These are phyloP conservation scores for Tolypocladium sp. DNA, from an alignment of 2,329 filamentous ascomycete species.

Conservation along the genomic window DNA sequence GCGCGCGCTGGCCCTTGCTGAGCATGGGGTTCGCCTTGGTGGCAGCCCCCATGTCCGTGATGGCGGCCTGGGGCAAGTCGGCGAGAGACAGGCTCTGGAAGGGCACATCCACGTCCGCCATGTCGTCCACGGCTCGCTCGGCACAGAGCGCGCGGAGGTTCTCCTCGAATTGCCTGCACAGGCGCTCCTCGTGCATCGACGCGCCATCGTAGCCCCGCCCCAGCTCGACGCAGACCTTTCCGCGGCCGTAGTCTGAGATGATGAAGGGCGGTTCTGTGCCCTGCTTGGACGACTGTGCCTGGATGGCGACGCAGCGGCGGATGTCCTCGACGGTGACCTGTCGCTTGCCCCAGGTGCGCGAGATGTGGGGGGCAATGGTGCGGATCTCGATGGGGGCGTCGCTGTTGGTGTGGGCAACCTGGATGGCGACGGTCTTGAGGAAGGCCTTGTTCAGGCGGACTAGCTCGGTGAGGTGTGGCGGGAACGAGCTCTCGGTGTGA, in stretches of 20 bases:
- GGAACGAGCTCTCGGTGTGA: constrained; percentile 24
- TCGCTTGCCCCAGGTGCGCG: constrained; percentile 64
- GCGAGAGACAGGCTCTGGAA: constrained; percentile 43
- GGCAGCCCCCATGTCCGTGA: constrained; percentile 19
- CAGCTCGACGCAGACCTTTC: constrained; percentile 51
- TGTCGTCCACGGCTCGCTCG: constrained; percentile 17
- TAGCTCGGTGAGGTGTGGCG: constrained; percentile 47
- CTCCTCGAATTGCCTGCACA: constrained; percentile 45
- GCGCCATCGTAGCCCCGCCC: constrained; percentile 23
- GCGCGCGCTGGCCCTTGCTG: constrained; percentile 56
- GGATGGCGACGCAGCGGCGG: constrained; percentile 56
- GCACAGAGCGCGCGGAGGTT: constrained; percentile 40
- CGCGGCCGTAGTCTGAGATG: constrained; percentile 42
- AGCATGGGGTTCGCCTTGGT: constrained; percentile 46
- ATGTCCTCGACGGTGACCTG: constrained; percentile 57
- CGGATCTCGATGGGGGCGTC: constrained; percentile 54
- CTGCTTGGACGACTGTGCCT: constrained; percentile 26
- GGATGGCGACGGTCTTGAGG: constrained; percentile 57
- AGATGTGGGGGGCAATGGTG: constrained; percentile 51
- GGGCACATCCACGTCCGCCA: constrained; percentile 34
- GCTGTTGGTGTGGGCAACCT: constrained; percentile 59
- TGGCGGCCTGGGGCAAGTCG: constrained; percentile 26
- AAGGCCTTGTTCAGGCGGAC: constrained; percentile 58
- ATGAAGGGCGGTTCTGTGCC: constrained; percentile 27
- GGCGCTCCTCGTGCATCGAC: constrained; percentile 38